These are phyloP conservation scores for Alternaria ventricosa DNA, from an alignment of 2,329 filamentous ascomycete genomes.

Conservation along the genomic window DNA sequence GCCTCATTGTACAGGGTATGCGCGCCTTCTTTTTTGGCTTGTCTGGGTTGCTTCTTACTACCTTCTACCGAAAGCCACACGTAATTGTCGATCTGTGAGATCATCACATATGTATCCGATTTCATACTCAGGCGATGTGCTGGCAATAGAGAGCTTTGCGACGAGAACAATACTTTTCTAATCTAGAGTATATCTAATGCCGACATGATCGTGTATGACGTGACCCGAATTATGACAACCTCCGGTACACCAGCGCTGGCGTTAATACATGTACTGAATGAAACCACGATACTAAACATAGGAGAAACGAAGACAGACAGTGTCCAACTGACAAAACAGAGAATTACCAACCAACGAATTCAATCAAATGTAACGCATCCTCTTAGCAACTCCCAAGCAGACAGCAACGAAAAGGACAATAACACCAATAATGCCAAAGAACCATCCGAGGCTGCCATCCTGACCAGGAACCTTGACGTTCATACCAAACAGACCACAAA, in stretches of 20 bases:
- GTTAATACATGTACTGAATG: conserved; percentile 3
- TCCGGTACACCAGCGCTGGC: conserved; percentile 12
- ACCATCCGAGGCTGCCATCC: conserved; percentile 58
- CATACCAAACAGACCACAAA: conserved; percentile 89
- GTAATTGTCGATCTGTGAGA: background rate
- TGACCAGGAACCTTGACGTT: conserved; percentile 78
- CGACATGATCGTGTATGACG: conserved; percentile 9
- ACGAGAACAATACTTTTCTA: conserved; percentile 13
- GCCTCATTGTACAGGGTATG: background rate
- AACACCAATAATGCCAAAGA: conserved; percentile 66
- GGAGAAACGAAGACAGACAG: background rate
- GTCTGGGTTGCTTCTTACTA: background rate
- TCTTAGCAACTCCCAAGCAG: conserved; percentile 52
- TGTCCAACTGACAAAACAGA: background rate
- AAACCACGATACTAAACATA: background rate
- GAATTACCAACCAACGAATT: background rate
- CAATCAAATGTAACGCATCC: conserved; percentile 50
- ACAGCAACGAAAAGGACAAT: conserved; percentile 56
- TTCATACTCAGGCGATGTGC: background rate
- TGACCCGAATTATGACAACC: conserved; percentile 1
- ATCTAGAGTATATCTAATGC: conserved; percentile 8
- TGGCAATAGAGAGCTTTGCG: background rate
- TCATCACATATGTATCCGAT: background rate
- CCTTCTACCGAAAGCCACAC: background rate
- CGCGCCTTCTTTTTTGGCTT: background rate